phyloP scores from a whole-genome alignment of 2,329 filamentous ascomycete genomes.

The Exophiala sp. region DNA sequence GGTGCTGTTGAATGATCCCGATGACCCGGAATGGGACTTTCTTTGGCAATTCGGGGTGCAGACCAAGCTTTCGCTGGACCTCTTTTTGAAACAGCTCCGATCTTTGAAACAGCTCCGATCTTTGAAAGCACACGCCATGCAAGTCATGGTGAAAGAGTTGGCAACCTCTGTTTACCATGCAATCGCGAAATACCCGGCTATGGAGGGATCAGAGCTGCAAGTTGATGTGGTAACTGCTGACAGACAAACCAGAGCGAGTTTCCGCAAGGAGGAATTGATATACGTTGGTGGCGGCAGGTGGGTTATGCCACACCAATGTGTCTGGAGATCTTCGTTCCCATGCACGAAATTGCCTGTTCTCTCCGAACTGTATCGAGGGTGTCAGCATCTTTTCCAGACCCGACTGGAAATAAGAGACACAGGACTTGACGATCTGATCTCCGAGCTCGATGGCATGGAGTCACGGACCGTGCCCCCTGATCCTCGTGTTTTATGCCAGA shows the following conservation, averaged over 20 bases:
- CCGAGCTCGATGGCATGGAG: conserved; percentile 10
- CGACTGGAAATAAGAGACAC: conserved; percentile 9
- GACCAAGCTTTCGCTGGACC: conserved; percentile 10
- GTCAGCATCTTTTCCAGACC: conserved; percentile 6
- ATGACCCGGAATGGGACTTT: conserved; percentile 8
- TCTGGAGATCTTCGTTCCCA: conserved; percentile 10
- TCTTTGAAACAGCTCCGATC: conserved; percentile 10
- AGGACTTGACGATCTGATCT: conserved; percentile 12
- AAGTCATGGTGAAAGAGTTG: neutral
- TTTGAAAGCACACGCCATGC: conserved; percentile 9
- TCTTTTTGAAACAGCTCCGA: no score
- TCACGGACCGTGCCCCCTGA: conserved; percentile 2
- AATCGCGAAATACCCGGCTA: conserved; percentile 2
- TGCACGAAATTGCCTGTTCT: conserved; percentile 10
- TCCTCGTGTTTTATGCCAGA: conserved; percentile 6
- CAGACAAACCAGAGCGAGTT: conserved; percentile 7
- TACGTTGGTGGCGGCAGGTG: conserved; percentile 7
- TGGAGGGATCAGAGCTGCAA: conserved; percentile 6
- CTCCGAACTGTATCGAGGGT: conserved; percentile 10
- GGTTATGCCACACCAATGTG: conserved; percentile 6
- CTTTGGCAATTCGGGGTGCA: conserved; percentile 11
- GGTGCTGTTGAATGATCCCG: conserved; percentile 6
- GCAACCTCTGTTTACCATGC: conserved; percentile 9
- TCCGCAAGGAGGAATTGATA: conserved; percentile 7
- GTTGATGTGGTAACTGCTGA: conserved; percentile 10